Evolutionary conservation across 2,329 filamentous ascomycete species (phyloP).

Genomic region (Xylogone sp.): DNA sequence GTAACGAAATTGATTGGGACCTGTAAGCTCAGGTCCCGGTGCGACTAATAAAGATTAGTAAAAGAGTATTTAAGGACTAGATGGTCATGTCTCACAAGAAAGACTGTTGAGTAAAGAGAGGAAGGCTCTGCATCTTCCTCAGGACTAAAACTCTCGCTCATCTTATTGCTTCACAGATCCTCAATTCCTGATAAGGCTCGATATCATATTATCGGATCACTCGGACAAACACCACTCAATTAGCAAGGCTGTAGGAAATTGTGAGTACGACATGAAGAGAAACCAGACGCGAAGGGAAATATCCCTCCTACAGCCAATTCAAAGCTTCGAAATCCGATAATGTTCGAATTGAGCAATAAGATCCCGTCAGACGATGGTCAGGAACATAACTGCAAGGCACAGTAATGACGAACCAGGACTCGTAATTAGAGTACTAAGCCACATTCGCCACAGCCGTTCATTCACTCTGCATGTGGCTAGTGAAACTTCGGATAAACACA

Average conservation of each 20-base stretch:
- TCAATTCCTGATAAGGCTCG: not conserved
- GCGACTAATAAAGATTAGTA: constrained; percentile 36
- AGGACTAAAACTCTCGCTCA: constrained; percentile 38
- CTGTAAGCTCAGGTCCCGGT: constrained; percentile 55
- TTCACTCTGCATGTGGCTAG: not conserved
- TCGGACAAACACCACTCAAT: not conserved
- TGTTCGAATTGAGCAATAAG: not conserved
- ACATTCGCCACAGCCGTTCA: not conserved
- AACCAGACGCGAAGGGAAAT: not conserved
- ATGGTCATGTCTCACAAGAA: constrained; percentile 15
- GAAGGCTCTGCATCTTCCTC: constrained; percentile 29
- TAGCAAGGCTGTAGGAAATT: not conserved
- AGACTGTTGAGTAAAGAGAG: constrained; percentile 24
- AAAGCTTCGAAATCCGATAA: not conserved
- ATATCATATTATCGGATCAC: not conserved
- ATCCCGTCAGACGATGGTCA: no score
- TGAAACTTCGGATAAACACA: not conserved
- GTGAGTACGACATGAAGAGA: no score
- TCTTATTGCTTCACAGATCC: constrained; percentile 14
- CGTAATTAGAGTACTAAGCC: not conserved
- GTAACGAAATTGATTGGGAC: constrained; percentile 62
- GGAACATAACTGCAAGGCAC: no score
- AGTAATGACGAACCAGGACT: not conserved
- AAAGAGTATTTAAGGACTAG: constrained; percentile 6
- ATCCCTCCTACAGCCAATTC: not conserved